These are phyloP conservation scores for Kwoniella sp. DNA, from an alignment of 768 basidiomycete genomes.

Conservation along the genomic window DNA sequence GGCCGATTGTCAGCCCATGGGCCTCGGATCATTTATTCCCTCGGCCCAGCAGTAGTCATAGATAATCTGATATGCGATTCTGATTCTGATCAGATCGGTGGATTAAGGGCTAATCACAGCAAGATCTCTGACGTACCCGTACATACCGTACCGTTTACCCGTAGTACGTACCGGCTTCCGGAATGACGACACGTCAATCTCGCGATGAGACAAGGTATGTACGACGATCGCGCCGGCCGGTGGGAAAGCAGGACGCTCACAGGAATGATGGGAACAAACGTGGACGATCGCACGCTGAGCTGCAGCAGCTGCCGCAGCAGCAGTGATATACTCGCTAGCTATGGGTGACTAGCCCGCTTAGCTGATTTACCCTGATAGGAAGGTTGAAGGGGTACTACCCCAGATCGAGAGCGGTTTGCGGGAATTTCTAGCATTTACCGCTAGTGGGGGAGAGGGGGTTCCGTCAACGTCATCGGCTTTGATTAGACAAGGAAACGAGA, in stretches of 20 bases:
- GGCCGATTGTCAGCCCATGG: not conserved
- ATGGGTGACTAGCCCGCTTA: too few relatives aligned
- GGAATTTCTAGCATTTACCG: not conserved
- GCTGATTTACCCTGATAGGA: not conserved
- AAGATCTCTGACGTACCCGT: too few relatives aligned
- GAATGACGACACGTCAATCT: not conserved
- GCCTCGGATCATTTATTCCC: not conserved
- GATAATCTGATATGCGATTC: not conserved
- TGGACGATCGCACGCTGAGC: too few relatives aligned
- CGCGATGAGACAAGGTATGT: not conserved
- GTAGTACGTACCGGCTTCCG: not conserved
- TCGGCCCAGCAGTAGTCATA: not conserved
- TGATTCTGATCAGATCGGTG: not conserved
- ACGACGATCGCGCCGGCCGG: not conserved
- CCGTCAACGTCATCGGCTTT: not conserved
- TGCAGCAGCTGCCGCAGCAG: too few relatives aligned
- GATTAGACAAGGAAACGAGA: not conserved
- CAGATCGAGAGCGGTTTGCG: not conserved
- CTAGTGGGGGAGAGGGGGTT: too few relatives aligned
- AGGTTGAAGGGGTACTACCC: not conserved
- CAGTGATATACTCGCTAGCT: too few relatives aligned
- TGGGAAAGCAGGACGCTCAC: too few relatives aligned
- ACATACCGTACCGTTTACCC: not conserved
- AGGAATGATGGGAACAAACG: too few relatives aligned
- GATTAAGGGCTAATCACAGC: not conserved